phyloP scores from a whole-genome alignment of 352 stramenopile genomes.

The Phytophthora megakarya region DNA sequence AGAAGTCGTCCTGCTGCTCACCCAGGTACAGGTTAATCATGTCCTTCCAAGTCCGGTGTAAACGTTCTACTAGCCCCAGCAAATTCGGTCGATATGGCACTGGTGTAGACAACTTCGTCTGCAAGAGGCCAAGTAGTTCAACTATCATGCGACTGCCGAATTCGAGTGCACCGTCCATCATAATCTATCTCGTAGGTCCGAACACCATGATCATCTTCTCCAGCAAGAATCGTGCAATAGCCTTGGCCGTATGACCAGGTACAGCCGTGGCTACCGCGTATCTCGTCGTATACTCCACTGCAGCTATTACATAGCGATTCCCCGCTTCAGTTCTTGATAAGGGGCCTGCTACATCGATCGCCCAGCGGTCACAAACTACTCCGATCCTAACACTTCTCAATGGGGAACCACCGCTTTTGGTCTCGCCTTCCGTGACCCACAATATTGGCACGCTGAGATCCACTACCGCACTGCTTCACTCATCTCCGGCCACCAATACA shows the following conservation, averaged over 20 bases:
- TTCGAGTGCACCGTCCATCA: constrained; percentile 20
- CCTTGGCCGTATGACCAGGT: neutral
- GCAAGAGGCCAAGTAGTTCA: constrained; percentile 13
- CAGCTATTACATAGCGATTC: constrained; percentile 18
- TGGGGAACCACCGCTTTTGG: neutral
- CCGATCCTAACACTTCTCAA: constrained; percentile 2
- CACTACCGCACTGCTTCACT: neutral
- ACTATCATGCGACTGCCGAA: neutral
- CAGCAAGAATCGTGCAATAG: constrained; percentile 20
- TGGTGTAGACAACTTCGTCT: constrained; percentile 22
- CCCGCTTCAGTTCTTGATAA: neutral
- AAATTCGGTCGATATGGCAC: constrained; percentile 26
- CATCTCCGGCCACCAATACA: constrained; percentile 16
- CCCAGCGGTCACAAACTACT: constrained; percentile 11
- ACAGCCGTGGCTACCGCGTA: constrained; percentile 19
- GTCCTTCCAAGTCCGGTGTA: constrained; percentile 28
- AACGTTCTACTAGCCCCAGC: constrained; percentile 20
- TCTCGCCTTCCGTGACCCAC: neutral
- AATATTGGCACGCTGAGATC: constrained; percentile 4
- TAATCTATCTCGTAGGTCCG: constrained; percentile 18
- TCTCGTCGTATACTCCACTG: constrained; percentile 19
- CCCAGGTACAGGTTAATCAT: constrained; percentile 21
- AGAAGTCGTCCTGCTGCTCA: constrained; percentile 14
- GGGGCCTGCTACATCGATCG: constrained; percentile 11
- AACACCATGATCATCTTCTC: constrained; percentile 13